Evolutionary conservation across 2,329 filamentous ascomycete genomes (phyloP), one percentile per base, ranked within the genome.

Genomic region (Fusarium torreyae): DNA sequence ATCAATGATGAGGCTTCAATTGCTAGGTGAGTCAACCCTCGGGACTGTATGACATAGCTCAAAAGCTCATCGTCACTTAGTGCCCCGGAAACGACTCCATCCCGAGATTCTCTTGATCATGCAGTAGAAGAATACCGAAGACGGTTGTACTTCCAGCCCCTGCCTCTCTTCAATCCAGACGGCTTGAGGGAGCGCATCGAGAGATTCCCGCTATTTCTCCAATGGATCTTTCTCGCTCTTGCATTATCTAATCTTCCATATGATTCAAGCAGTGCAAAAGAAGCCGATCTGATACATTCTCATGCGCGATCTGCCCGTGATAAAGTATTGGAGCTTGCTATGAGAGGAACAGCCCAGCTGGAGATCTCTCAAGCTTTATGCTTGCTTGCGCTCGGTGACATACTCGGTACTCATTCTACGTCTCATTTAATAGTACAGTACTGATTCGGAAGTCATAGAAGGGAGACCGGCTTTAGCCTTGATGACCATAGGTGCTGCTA

Each of bases 401-500:
- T 69, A 0, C 45, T 69, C 2, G 65, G 65, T 68, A 65, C 18
- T 6, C 0, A 5, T n/a, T 1, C 7, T 22, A 3, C 28, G 9
- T 17, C 1, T 8, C 8, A 3, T 6, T 8, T 9, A 0, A 6
- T 2, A 17, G 3, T 0, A 7, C 4, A 13, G 14, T 0, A 5
- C 64, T 68, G 10, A 68, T 20, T 7, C 6, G 0, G 0, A 1
- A 2, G 1, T 18, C 2, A 1, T 8, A 69, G 71, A 70, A 11
- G 69, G 71, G 14, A 49, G 66, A n/a, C 66, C 61, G 2, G 66
- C 66, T 0, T 26, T 69, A 3, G 71, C 71, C 3, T 18, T 73
- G 3, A 74, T 74, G 71, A 62, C 69, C 1, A 74, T 74, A 24
- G 71, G 71, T 5, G 68, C 61, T 1, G 71, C 59, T 0, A 58